Conservation (phyloP, 176 grass and related monocot species). For the Bonia amplexicaulis region DNA sequence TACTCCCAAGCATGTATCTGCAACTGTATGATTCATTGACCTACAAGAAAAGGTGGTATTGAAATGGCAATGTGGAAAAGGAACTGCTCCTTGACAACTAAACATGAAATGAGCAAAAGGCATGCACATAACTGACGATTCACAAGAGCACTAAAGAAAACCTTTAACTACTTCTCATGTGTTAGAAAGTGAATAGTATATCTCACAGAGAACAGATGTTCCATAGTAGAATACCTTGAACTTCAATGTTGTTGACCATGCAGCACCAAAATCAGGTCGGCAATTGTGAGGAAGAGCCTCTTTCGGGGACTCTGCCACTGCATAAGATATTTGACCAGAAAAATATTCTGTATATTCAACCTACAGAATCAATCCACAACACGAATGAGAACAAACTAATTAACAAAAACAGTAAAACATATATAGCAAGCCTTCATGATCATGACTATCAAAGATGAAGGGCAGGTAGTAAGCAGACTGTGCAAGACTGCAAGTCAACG, state of each 20-base stretch:
- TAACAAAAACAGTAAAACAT: constrained; percentile 9
- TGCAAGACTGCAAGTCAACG: not conserved
- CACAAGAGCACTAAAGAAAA: not conserved
- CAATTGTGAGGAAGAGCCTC: constrained; percentile 82
- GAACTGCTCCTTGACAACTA: not conserved
- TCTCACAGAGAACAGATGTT: not conserved
- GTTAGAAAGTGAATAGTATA: not conserved
- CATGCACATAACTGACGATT: not conserved
- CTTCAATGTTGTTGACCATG: constrained; percentile 62
- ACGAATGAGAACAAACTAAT: constrained; percentile 9
- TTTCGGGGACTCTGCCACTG: constrained; percentile 82
- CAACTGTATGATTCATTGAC: constrained; percentile 94
- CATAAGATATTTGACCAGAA: constrained; percentile 85
- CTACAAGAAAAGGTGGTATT: constrained; percentile 38
- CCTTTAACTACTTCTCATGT: not conserved
- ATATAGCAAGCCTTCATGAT: not conserved
- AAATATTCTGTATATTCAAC: constrained; percentile 96
- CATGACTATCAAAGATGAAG: not conserved
- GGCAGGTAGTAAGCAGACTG: not conserved
- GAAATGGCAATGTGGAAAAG: constrained; percentile 5
- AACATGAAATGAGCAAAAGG: not conserved
- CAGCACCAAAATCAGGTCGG: constrained; percentile 73
- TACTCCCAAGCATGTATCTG: constrained; percentile 72
- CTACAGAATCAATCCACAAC: constrained; percentile 38
- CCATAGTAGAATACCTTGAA: constrained; percentile 61